A percentile compares a stretch with the other conserved stretches of the same genome.
Evolutionary conservation across 192 early-diverging fungal species (phyloP).

Genomic region (Coemansia sp.): DNA sequence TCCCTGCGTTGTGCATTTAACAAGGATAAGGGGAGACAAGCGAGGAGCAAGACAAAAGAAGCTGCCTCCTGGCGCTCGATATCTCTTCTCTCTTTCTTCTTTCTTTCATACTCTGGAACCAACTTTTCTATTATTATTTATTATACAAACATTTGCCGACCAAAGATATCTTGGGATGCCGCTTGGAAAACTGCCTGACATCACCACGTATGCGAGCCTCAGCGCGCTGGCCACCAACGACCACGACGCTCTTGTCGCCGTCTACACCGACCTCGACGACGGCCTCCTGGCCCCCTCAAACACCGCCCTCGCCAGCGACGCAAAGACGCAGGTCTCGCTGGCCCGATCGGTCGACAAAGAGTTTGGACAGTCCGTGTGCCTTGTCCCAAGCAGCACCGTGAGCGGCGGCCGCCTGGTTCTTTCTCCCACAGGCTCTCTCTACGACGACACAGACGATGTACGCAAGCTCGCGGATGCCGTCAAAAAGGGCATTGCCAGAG

Average conservation of each 20-base stretch:
- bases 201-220: slow-evolving; percentile 15
- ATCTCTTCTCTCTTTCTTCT: slow-evolving; percentile 1
- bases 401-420: slow-evolving; percentile 65
- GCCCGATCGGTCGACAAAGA: slow-evolving; percentile 38
- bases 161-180: slow-evolving; percentile 10
- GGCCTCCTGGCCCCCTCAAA: slow-evolving; percentile 1
- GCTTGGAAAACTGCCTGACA: slow-evolving; percentile 10
- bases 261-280: slow-evolving; percentile 22
- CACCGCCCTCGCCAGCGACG: neutral
- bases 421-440: slow-evolving; percentile 70
- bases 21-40: too few relatives aligned
- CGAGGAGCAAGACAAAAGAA: neutral
- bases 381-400: slow-evolving; percentile 34
- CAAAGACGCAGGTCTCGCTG: slow-evolving; percentile 1
- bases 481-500: slow-evolving; percentile 61
- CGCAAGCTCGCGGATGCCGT: slow-evolving; percentile 69
- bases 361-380: slow-evolving; percentile 27
- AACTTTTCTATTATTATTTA: neutral
- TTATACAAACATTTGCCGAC: neutral
- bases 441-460: slow-evolving; percentile 78
- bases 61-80: neutral
- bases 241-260: slow-evolving; percentile 35
- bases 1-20: too few relatives aligned
- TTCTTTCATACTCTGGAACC: neutral
- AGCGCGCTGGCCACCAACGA: slow-evolving; percentile 6